These are phyloP conservation scores for Melastoma malabathricum DNA, from an alignment of 345 rosid species.

Conservation along the genomic window DNA sequence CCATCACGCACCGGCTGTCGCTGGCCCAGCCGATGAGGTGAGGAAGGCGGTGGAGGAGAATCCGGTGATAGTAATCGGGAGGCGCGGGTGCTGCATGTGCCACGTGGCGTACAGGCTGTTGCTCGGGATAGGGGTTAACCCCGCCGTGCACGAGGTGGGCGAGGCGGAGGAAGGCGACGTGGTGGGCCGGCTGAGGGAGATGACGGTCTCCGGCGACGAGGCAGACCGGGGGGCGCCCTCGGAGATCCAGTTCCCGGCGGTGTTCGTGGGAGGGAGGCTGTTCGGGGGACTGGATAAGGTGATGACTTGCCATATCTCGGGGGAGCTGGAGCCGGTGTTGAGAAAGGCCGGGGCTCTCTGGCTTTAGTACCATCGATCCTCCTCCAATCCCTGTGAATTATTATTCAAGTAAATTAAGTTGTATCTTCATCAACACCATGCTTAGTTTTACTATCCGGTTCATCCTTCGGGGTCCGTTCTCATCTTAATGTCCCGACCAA, in stretches of 20 bases:
- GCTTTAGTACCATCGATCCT: conserved; percentile 26
- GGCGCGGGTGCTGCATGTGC: conserved; percentile 6
- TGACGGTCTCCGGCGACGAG: not conserved
- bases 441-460: no score
- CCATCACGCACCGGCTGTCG: not conserved
- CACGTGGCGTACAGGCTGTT: conserved; percentile 50
- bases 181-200: conserved; percentile 18
- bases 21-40: not conserved
- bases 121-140: conserved; percentile 65
- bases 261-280: conserved; percentile 66
- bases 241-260: conserved; percentile 46
- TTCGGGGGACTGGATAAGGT: conserved; percentile 80
- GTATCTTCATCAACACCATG: no score
- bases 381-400: no score
- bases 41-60: conserved; percentile 7
- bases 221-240: not conserved
- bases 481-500: no score
- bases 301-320: conserved; percentile 71
- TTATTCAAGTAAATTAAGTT: no score
- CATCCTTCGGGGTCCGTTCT: no score
- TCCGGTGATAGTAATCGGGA: conserved; percentile 7
- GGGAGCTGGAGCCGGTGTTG: conserved; percentile 73
- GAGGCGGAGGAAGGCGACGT: conserved; percentile 38
- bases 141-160: conserved; percentile 44
- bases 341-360: conserved; percentile 74